Evolutionary conservation across 1,284 basidiomycete genomes (phyloP).

Genomic region (Austroboletus olivaceoglutinosus): DNA sequence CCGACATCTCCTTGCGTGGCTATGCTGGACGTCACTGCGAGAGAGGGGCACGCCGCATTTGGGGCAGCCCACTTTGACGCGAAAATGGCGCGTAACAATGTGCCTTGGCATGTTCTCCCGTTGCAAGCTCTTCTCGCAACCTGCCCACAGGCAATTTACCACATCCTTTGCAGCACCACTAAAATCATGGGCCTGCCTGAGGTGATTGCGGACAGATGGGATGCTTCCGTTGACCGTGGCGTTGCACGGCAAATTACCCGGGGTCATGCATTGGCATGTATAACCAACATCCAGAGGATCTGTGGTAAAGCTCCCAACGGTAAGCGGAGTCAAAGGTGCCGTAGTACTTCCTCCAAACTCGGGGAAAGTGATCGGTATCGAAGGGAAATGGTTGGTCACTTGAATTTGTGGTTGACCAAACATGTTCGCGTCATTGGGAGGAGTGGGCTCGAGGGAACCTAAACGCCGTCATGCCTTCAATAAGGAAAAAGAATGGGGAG

Average conservation of each 20-base stretch:
- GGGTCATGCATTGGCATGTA: conserved; percentile 5
- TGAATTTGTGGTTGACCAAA: not conserved
- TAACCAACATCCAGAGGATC: not conserved
- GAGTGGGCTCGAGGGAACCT: not conserved
- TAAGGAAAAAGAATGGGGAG: not conserved
- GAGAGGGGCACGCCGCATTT: conserved; percentile 14
- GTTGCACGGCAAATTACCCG: conserved; percentile 5
- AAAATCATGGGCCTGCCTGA: conserved; percentile 10
- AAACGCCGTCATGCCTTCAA: not conserved
- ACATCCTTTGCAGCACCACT: conserved; percentile 4
- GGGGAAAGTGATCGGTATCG: not conserved
- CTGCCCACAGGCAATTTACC: conserved; percentile 7
- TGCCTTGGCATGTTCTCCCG: conserved; percentile 21
- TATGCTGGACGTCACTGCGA: conserved; percentile 19
- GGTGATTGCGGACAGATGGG: conserved; percentile 15
- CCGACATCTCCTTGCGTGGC: conserved; percentile 13
- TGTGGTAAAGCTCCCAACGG: not conserved
- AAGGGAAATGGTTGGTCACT: not conserved
- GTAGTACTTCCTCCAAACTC: not conserved
- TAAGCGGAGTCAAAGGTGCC: not conserved
- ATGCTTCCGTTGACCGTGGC: not conserved
- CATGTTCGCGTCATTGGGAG: not conserved
- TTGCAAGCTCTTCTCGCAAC: conserved; percentile 9
- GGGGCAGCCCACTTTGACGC: conserved; percentile 5
- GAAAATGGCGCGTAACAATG: conserved; percentile 15